Base-by-base conservation (phyloP, 2,329 filamentous ascomycete species). In the Sarocladiaceae sp. region DNA sequence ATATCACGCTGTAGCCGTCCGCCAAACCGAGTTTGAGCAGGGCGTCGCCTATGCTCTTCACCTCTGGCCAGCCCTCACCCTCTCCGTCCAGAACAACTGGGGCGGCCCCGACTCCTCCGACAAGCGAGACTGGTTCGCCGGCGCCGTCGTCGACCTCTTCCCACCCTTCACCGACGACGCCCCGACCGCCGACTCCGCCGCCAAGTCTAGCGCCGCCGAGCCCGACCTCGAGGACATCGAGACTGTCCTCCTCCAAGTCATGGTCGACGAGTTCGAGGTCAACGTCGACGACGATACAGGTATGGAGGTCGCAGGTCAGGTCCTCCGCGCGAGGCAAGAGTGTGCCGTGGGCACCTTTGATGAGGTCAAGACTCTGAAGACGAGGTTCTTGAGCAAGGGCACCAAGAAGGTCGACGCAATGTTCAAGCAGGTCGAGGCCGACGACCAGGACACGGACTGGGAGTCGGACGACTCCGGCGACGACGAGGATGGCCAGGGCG, bases 111-210 rank as follows among this genome's bases (percentile, higher is more conserved):
- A 88, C 58, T 84, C 82, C 18, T 64, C 74, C 48, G 88, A 94
- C 65, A 97, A 97, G 71, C 85, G 91, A 57, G 91, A 95, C 73
- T 97, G 90, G 91, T 87, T 98, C 57, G 91, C 87, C 43, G 90
- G 89, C 51, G 86, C 85, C 33, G 74, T 97, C 44, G 84, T 83
- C 47, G 88, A 95, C 20, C 79, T 95, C 50, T 84, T 96, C 54
- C 70, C 72, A 18, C 76, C 89, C 52, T 79, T 95, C 52, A 66
- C 67, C 46, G 63, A 68, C 47, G 51, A 59, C 35, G 51, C 53
- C 32, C 57, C 51, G 39, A 54, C 51, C 42, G 53, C 49, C 48
- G 58, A 48, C 51, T 58, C 43, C 50, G 52, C 40, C 4, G 7
- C 27, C 27, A 45, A 47, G 54, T 39, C 44, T 43, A 45, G 31